A percentile compares a stretch with the other conserved stretches of the same genome.
These are phyloP conservation scores for Populus alba DNA, from an alignment of 345 rosid genomes.

Conservation along the genomic window DNA sequence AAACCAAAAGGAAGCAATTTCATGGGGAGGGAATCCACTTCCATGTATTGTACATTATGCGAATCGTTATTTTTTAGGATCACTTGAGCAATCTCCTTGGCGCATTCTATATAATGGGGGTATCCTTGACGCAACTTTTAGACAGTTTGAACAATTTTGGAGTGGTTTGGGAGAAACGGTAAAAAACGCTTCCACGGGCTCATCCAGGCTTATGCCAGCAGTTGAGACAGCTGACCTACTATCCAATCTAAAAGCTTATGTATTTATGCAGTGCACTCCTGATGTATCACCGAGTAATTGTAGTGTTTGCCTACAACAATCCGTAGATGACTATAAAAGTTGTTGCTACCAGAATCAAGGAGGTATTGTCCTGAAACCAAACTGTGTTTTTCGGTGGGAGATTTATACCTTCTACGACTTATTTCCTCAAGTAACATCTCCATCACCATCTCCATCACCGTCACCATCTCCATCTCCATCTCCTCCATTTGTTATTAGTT, in stretches of 20 bases:
- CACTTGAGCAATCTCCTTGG: constrained; percentile 1
- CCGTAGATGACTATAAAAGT: constrained; percentile 1
- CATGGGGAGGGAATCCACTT: constrained; percentile 12
- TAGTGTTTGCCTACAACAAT: constrained; percentile 11
- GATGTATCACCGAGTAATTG: constrained; percentile 26
- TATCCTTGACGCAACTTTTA: not conserved
- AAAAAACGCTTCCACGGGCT: constrained; percentile 15
- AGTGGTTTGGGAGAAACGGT: constrained; percentile 5
- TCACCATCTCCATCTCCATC: not conserved
- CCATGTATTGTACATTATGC: constrained; percentile 30
- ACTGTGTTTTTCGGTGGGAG: constrained; percentile 24
- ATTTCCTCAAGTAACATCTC: not conserved
- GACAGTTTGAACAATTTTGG: constrained; percentile 17
- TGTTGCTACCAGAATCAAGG: constrained; percentile 31
- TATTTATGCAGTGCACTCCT: constrained; percentile 30
- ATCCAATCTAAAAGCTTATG: constrained; percentile 6
- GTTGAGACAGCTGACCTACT: constrained; percentile 6
- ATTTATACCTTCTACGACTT: constrained; percentile 8
- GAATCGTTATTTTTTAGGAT: constrained; percentile 12
- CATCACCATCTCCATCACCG: not conserved
- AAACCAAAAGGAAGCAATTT: constrained; percentile 17
- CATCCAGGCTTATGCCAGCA: constrained; percentile 10
- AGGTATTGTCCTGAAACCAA: constrained; percentile 21
- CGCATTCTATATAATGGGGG: accelerated
- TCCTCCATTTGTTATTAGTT: too few species aligned